These are phyloP conservation scores for Pseudopyrenochaeta lycopersici DNA, from an alignment of 2,329 filamentous ascomycete genomes.

Conservation along the genomic window DNA sequence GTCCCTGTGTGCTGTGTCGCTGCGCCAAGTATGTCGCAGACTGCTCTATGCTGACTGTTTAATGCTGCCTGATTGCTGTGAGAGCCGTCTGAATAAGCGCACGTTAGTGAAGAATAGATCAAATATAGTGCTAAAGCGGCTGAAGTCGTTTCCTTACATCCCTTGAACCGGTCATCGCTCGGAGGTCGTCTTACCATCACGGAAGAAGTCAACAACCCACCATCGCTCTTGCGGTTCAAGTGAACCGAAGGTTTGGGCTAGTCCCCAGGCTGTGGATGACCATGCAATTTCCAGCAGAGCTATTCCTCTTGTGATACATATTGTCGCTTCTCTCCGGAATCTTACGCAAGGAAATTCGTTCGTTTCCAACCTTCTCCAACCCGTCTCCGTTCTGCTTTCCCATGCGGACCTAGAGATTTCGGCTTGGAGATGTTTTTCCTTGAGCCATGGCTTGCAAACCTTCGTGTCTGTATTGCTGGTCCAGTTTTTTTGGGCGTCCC, in stretches of 20 bases:
- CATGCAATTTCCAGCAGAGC: neutral
- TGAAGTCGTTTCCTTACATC: neutral
- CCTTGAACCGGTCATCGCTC: neutral
- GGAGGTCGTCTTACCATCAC: slow-evolving; percentile 1
- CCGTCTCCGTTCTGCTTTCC: neutral
- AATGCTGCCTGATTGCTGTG: neutral
- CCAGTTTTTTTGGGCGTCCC: neutral
- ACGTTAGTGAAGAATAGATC: neutral
- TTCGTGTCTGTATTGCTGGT: neutral
- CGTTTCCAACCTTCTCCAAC: neutral
- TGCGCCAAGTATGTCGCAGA: neutral
- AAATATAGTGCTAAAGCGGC: neutral
- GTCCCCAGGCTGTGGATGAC: neutral
- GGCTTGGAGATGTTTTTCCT: slow-evolving; percentile 1
- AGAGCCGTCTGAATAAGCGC: neutral
- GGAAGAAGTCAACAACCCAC: slow-evolving; percentile 6
- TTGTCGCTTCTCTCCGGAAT: neutral
- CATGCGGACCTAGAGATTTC: neutral
- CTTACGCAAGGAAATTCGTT: neutral
- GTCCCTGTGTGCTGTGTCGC: neutral
- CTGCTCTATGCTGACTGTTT: neutral
- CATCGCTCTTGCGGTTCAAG: neutral
- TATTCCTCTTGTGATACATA: slow-evolving; percentile 1
- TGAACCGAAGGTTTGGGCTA: neutral
- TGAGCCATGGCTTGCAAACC: slow-evolving; percentile 2